A percentile compares a stretch with the other conserved stretches of the same genome.
Conservation (phyloP, 805 yeast genomes). For the Ogataea neopini region DNA sequence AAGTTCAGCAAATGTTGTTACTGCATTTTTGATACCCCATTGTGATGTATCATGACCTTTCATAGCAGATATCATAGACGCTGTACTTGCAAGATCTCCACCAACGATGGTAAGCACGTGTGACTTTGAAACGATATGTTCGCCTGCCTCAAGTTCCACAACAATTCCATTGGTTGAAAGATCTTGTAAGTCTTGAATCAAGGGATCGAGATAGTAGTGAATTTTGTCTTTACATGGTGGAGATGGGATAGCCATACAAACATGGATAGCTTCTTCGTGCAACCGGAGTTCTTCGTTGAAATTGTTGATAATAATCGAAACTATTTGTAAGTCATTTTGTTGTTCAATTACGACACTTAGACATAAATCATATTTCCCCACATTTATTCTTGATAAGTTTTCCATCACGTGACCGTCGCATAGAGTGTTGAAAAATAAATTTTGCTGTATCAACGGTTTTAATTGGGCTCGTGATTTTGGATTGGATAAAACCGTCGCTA, state of each 20-base stretch:
- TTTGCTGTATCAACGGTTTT: conserved; percentile 2
- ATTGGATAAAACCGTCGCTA: conserved; percentile 16
- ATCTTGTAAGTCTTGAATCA: conserved; percentile 16
- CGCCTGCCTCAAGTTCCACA: conserved; percentile 1
- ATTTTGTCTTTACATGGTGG: conserved; percentile 10
- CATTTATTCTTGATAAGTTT: background rate
- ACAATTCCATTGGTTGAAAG: conserved; percentile 12
- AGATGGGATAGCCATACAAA: conserved; percentile 13
- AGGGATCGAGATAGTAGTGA: conserved; percentile 17
- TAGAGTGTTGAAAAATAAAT: background rate
- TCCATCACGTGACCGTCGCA: conserved; percentile 8
- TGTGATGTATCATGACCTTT: conserved; percentile 9
- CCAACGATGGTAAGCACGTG: conserved; percentile 14
- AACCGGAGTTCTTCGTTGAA: conserved; percentile 7
- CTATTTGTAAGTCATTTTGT: conserved; percentile 9
- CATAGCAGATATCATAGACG: conserved; percentile 17
- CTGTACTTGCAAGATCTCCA: conserved; percentile 16
- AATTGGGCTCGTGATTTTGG: conserved; percentile 15
- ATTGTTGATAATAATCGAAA: conserved; percentile 15
- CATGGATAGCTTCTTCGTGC: conserved; percentile 17
- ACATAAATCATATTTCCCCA: conserved; percentile 9
- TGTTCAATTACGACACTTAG: conserved; percentile 13
- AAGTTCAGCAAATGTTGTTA: conserved; percentile 15
- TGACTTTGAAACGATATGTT: conserved; percentile 2
- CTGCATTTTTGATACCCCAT: conserved; percentile 15